Evolutionary conservation across 257 asterid genomes (phyloP).

Genomic region (Plantago major): DNA sequence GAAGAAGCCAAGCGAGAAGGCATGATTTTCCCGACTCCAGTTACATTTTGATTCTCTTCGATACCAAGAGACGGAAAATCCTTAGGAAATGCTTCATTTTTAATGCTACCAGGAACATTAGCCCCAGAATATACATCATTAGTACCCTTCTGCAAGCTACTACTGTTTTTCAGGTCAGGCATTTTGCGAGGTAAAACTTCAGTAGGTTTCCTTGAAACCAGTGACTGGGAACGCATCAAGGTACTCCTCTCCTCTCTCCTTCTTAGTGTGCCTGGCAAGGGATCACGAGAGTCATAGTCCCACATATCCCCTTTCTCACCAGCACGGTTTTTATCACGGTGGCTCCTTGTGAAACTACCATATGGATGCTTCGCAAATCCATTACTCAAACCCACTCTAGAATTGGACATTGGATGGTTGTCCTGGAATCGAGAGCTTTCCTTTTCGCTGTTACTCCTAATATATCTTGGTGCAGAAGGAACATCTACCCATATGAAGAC

Average conservation of each 20-base stretch:
- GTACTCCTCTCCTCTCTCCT: conserved; percentile 39
- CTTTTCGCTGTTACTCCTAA: conserved; percentile 48
- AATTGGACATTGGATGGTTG: conserved; percentile 43
- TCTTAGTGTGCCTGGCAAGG: conserved; percentile 34
- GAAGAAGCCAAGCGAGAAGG: conserved; percentile 59
- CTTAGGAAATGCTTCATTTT: conserved; percentile 51
- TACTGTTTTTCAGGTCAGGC: conserved; percentile 34
- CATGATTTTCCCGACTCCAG: conserved; percentile 43
- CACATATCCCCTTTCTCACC: conserved; percentile 47
- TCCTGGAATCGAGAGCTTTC: conserved; percentile 40
- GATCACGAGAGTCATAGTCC: conserved; percentile 41
- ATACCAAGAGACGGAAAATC: conserved; percentile 74
- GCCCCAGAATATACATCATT: conserved; percentile 35
- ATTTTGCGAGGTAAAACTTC: conserved; percentile 34
- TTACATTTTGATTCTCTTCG: conserved; percentile 48
- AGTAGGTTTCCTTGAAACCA: conserved; percentile 48
- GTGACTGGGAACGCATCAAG: conserved; percentile 58
- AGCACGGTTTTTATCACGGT: conserved; percentile 52
- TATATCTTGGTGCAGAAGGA: conserved; percentile 38
- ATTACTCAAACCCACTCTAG: conserved; percentile 46
- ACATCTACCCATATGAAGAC: conserved; percentile 26
- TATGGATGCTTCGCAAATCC: conserved; percentile 60
- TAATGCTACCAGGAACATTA: conserved; percentile 29
- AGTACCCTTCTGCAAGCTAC: conserved; percentile 21
- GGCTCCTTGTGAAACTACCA: conserved; percentile 63